These are phyloP conservation scores for Ogataea glucozyma DNA, from an alignment of 805 yeast species.

Conservation along the genomic window DNA sequence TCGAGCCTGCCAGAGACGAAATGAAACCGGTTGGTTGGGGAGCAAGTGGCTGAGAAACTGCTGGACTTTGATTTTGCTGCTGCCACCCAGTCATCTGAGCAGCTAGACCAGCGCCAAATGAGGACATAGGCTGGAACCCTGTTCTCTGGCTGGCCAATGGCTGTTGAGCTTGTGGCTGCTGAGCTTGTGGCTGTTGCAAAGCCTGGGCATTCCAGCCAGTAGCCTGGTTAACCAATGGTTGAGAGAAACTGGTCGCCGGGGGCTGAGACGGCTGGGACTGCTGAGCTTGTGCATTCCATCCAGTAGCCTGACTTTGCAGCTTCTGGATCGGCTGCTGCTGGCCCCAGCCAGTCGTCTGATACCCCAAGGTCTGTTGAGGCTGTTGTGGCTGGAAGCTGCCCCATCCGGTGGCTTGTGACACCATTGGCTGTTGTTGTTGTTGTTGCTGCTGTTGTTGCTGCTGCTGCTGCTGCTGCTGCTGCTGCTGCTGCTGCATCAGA, in stretches of 20 bases:
- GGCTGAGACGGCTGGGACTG: too few relatives aligned
- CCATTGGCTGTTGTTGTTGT: constrained; percentile 14
- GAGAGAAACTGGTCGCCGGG: too few relatives aligned
- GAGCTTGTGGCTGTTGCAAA: constrained; percentile 10
- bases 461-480: constrained; percentile 11
- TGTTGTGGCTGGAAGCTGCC: constrained; percentile 17
- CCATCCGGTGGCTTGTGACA: constrained; percentile 17
- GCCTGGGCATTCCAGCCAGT: constrained; percentile 39
- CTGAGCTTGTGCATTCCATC: constrained; percentile 25
- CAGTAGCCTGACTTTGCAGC: constrained; percentile 28
- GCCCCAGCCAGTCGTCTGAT: constrained; percentile 29
- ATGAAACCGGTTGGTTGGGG: constrained; percentile 51
- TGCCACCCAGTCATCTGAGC: constrained; percentile 47
- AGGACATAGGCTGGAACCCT: constrained; percentile 41
- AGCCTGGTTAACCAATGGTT: constrained; percentile 34
- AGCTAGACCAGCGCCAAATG: constrained; percentile 38
- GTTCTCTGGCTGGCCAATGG: constrained; percentile 39
- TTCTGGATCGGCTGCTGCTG: constrained; percentile 19
- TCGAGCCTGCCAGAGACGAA: constrained; percentile 27
- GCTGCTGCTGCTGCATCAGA: constrained; percentile 15
- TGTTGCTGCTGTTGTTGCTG: constrained; percentile 26
- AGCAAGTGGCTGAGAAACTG: constrained; percentile 31
- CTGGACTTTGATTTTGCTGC: constrained; percentile 24
- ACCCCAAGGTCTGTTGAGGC: constrained; percentile 14
- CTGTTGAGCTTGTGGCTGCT: constrained; percentile 18